Evolutionary conservation across 768 basidiomycete species (phyloP), one percentile per base, ranked within the genome.

Genomic region (Pleurotus tuoliensis): DNA sequence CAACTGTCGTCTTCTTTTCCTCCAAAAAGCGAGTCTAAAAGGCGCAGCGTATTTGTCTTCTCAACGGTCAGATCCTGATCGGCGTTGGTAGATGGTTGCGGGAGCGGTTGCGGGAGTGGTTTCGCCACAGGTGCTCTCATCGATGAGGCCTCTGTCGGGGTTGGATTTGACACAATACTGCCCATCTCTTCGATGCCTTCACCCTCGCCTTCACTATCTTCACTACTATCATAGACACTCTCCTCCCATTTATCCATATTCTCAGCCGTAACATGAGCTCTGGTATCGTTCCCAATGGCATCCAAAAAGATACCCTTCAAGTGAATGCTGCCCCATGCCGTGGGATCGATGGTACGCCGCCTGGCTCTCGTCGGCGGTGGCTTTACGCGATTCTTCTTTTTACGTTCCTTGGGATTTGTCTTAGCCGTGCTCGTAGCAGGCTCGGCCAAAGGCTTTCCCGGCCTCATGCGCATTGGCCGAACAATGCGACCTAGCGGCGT

Each of bases 251-350:
- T 7, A 47, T 56, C 38, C 40, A 38, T 56, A 22, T 45, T 55
- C 24, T 59, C 60, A n/a, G 57, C 53, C n/a, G 63, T 64, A 55
- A 56, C 64, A 40, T 46, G 60, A 37, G 37, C 62, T 47, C 27
- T 55, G 47, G 49, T 57, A 30, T 38, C 58, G 45, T 55, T 58
- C 40, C 57, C 47, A 41, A 59, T 63, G 13, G 57, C 66, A 47
- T 83, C 86, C 62, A 92, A 63, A 68, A 90, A 87, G 20, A 80
- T 69, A 3, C 89, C 91, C 56, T 82, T 88, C 62, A 92, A 62
- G 67, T 90, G 84, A 15, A 76, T 75, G 43, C 88, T 86, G 20
- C 83, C 87, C 76, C 83, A 92, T 49, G 78, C 77, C 13, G 82
- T 79, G 61, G 90, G 84, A 63, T 93, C 90, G 61, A 94, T 92